Conservation (phyloP, 257 asterid species). For the Salvia rosmarinus region DNA sequence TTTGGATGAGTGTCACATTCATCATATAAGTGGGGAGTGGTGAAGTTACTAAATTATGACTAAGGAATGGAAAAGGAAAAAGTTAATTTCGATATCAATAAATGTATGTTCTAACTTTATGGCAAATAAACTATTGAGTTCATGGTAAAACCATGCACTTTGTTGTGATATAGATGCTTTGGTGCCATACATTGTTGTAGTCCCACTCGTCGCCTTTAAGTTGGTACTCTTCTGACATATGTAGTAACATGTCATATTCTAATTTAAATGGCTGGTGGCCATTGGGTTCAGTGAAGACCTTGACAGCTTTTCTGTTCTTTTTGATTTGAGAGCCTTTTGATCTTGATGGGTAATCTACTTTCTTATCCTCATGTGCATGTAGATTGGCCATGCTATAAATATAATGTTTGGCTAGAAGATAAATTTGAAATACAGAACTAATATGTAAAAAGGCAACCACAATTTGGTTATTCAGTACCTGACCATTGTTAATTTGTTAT, state of each 20-base stretch:
- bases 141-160: neutral
- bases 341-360: neutral
- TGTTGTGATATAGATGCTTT: neutral
- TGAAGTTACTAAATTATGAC: slow-evolving; percentile 10
- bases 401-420: neutral
- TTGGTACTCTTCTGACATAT: neutral
- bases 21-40: neutral
- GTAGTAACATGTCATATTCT: neutral
- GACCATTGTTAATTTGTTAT: too few species aligned
- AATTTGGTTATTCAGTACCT: too few species aligned
- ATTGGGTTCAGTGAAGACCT: neutral
- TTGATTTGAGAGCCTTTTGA: neutral
- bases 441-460: too few species aligned
- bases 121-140: neutral
- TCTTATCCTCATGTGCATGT: neutral
- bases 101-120: neutral
- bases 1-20: neutral
- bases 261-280: neutral
- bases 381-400: slow-evolving; percentile 6
- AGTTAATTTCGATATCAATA: neutral
- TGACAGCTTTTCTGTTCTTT: neutral
- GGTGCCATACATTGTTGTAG: neutral
- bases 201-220: neutral
- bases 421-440: too few species aligned
- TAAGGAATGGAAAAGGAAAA: neutral